A percentile compares a stretch with the other conserved stretches of the same genome.
Evolutionary conservation across 768 basidiomycete genomes (phyloP).

Genomic region (Termitomyces sp.): DNA sequence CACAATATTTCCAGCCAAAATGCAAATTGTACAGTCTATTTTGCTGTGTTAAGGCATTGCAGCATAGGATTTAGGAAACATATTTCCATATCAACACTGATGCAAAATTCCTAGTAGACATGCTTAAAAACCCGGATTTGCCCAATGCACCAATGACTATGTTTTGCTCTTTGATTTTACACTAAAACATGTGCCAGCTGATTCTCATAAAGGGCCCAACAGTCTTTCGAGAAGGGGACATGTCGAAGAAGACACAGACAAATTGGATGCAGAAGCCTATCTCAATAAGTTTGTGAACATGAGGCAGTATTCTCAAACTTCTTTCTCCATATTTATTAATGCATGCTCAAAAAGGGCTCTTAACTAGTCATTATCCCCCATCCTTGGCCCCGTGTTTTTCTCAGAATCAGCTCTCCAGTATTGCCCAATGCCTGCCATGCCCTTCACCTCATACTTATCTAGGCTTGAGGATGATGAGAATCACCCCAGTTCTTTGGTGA

Average conservation of each 20-base stretch:
- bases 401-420: not conserved
- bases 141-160: conserved; percentile 33
- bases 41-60: not conserved
- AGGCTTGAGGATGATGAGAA: too few species aligned
- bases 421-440: not conserved
- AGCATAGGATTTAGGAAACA: not conserved
- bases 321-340: not conserved
- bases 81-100: not conserved
- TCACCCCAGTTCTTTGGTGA: too few species aligned
- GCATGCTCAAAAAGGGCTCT: not conserved
- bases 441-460: not conserved
- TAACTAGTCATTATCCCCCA: not conserved
- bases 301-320: not conserved
- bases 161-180: conserved; percentile 33
- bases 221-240: conserved; percentile 25
- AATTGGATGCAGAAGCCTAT: conserved; percentile 27
- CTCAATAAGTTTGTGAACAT: conserved; percentile 20
- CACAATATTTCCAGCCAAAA: not conserved
- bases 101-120: conserved; percentile 20
- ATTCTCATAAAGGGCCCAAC: conserved; percentile 27
- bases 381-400: not conserved
- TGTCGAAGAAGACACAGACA: conserved; percentile 8
- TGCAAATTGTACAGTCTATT: not conserved
- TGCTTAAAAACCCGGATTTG: conserved; percentile 32
- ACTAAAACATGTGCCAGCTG: conserved; percentile 31